Percentiles rank a stretch among this genome's conserved stretches.
Conservation (phyloP, 2,329 filamentous ascomycete genomes). For the Pestalotiopsis fici region DNA sequence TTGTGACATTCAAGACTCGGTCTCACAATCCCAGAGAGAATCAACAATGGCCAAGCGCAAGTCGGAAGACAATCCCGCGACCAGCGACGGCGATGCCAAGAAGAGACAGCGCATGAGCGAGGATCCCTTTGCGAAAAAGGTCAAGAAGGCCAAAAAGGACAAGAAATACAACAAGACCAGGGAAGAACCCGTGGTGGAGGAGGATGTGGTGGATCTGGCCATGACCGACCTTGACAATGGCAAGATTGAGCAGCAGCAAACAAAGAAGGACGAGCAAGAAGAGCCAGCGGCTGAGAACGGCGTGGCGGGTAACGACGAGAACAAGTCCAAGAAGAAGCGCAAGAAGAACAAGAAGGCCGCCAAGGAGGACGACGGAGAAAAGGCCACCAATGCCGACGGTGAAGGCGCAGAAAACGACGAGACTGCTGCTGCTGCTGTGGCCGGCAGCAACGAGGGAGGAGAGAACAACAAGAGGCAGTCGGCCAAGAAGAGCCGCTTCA, state of each 20-base stretch:
- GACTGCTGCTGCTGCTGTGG: slow-evolving; percentile 8
- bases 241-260: slow-evolving; percentile 1
- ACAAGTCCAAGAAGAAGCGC: slow-evolving; percentile 33
- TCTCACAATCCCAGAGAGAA: background rate
- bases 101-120: slow-evolving; percentile 27
- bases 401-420: slow-evolving; percentile 16
- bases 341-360: slow-evolving; percentile 24
- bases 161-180: slow-evolving; percentile 17
- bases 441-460: background rate
- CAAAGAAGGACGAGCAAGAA: background rate
- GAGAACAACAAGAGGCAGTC: background rate
- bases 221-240: slow-evolving; percentile 4
- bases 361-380: slow-evolving; percentile 16
- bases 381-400: background rate
- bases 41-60: slow-evolving; percentile 24
- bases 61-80: slow-evolving; percentile 22
- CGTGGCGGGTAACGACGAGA: slow-evolving; percentile 20
- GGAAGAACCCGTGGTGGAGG: slow-evolving; percentile 10
- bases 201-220: slow-evolving; percentile 3
- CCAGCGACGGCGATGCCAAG: slow-evolving; percentile 17
- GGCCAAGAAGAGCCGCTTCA: slow-evolving; percentile 59
- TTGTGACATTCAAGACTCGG: too few species aligned
- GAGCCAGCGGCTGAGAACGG: background rate
- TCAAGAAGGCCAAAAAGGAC: slow-evolving; percentile 27
- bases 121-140: slow-evolving; percentile 17